phyloP scores from a whole-genome alignment of 2,329 filamentous ascomycete species.

The Lasiodiplodia theobromae region DNA sequence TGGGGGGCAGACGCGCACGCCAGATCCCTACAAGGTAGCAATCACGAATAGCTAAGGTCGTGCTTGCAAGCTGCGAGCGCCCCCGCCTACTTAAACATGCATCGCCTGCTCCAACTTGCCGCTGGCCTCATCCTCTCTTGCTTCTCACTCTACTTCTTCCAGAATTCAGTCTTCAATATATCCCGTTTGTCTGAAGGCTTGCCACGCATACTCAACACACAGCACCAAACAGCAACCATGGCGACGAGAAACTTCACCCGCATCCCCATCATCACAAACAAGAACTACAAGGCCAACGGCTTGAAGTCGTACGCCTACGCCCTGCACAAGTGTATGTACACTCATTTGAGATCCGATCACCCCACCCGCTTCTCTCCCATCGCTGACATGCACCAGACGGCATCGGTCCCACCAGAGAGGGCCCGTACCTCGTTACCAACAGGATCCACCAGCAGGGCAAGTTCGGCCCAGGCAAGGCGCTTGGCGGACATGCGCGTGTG shows the following conservation, averaged over 20 bases:
- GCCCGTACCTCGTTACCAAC: slow-evolving; percentile 65
- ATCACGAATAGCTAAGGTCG: not conserved
- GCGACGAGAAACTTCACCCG: slow-evolving; percentile 34
- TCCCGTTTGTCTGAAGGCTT: not conserved
- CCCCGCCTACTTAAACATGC: slow-evolving; percentile 4
- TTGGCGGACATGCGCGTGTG: slow-evolving; percentile 59
- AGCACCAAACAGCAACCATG: slow-evolving; percentile 8
- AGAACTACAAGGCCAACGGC: slow-evolving; percentile 48
- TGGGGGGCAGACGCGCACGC: slow-evolving; percentile 16
- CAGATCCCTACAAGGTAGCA: not conserved
- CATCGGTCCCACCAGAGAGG: slow-evolving; percentile 67
- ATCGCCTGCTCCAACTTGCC: not conserved
- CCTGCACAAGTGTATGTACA: slow-evolving; percentile 60
- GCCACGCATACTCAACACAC: not conserved
- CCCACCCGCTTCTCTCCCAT: not conserved
- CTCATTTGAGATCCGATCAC: not conserved
- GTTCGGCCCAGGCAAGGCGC: slow-evolving; percentile 52
- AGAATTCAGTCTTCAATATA: not conserved
- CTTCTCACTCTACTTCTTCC: not conserved
- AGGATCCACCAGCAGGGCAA: slow-evolving; percentile 58
- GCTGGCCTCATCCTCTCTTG: not conserved
- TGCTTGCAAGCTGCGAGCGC: not conserved
- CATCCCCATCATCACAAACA: slow-evolving; percentile 38
- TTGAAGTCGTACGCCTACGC: slow-evolving; percentile 69
- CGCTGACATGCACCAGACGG: slow-evolving; percentile 46